These are phyloP conservation scores for Termitomyces sp. DNA, from an alignment of 1,284 basidiomycete species.

Conservation along the genomic window DNA sequence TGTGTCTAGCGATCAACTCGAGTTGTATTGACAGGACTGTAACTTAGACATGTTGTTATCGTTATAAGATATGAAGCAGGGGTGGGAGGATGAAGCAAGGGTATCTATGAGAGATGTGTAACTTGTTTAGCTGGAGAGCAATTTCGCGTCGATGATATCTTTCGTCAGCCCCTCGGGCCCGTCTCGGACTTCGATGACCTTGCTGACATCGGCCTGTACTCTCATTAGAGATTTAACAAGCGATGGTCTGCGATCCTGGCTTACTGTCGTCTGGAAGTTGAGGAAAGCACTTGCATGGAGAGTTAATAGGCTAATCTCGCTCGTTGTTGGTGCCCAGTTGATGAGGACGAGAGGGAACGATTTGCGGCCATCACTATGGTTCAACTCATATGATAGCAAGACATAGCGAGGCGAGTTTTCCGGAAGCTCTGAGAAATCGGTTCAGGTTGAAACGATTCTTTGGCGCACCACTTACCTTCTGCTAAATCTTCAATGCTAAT, in stretches of 20 bases:
- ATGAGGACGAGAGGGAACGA: conserved; percentile 82
- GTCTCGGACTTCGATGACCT: conserved; percentile 77
- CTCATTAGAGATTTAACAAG: not conserved
- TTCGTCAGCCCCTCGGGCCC: conserved; percentile 78
- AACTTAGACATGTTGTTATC: conserved; percentile 1
- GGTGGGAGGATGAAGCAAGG: not conserved
- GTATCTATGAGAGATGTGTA: not conserved
- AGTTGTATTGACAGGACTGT: not conserved
- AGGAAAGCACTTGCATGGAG: conserved; percentile 79
- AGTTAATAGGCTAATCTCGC: conserved; percentile 74
- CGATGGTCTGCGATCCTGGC: conserved; percentile 18
- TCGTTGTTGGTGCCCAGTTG: conserved; percentile 79
- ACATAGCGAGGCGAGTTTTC: conserved; percentile 89
- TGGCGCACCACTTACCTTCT: conserved; percentile 52
- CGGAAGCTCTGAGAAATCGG: conserved; percentile 64
- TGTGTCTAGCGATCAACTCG: not conserved
- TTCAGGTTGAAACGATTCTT: not conserved
- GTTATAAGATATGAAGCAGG: not conserved
- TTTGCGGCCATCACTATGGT: conserved; percentile 78
- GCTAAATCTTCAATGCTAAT: conserved; percentile 79
- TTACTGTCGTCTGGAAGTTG: conserved; percentile 73
- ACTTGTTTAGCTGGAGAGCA: conserved; percentile 26
- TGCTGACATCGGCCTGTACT: conserved; percentile 61
- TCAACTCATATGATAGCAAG: conserved; percentile 74
- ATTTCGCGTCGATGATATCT: conserved; percentile 59